phyloP scores from a whole-genome alignment of 495 filamentous ascomycete genomes.

The Margaritispora aquatica region DNA sequence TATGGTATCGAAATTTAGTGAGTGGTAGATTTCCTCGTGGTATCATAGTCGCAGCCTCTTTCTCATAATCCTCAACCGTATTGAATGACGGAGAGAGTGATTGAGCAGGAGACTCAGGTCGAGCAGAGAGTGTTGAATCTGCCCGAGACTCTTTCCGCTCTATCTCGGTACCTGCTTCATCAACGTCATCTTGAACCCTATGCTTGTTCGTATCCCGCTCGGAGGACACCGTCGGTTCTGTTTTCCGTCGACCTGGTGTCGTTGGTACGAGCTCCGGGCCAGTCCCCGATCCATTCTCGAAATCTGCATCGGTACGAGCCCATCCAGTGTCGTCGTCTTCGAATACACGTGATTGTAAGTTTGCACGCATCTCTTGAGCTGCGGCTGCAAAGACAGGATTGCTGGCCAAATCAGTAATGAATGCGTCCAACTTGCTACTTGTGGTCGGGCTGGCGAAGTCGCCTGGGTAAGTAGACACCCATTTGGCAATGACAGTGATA shows the following conservation, averaged over 20 bases:
- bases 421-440: constrained; percentile 58
- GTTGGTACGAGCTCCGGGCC: neutral
- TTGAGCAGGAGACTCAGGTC: constrained; percentile 23
- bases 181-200: constrained; percentile 29
- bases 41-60: constrained; percentile 59
- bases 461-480: constrained; percentile 85
- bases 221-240: constrained; percentile 22
- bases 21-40: constrained; percentile 54
- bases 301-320: constrained; percentile 53
- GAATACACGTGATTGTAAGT: constrained; percentile 54
- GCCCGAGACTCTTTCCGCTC: constrained; percentile 37
- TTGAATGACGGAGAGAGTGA: constrained; percentile 45
- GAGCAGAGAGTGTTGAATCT: constrained; percentile 33
- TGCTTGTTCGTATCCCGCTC: constrained; percentile 35
- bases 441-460: constrained; percentile 85
- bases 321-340: constrained; percentile 81
- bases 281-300: constrained; percentile 14
- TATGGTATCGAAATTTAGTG: constrained; percentile 74
- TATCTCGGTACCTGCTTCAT: constrained; percentile 14
- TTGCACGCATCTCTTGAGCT: constrained; percentile 69
- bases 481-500: constrained; percentile 77
- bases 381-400: constrained; percentile 75
- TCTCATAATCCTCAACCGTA: constrained; percentile 66
- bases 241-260: constrained; percentile 9
- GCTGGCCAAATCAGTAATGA: constrained; percentile 60